phyloP scores from a whole-genome alignment of 2,329 filamentous ascomycete species.

The Didymella keratinophila region DNA sequence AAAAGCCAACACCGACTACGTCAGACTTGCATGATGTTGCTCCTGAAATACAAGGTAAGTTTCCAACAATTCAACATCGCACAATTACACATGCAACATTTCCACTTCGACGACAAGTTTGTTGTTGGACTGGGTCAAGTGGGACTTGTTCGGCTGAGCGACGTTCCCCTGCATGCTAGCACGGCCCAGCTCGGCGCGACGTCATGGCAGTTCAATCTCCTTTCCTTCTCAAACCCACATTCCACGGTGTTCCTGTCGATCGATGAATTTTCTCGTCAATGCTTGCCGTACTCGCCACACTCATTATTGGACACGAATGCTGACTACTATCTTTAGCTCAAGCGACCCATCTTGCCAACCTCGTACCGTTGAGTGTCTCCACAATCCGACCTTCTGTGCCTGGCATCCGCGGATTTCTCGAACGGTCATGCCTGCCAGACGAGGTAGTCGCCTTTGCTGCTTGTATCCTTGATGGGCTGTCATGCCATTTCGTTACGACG shows the following conservation, averaged over 20 bases:
- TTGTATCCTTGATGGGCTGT: constrained; percentile 50
- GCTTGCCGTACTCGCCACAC: constrained; percentile 20
- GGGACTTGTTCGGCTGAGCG: constrained; percentile 24
- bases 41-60: constrained; percentile 45
- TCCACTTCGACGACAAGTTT: constrained; percentile 25
- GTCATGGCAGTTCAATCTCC: constrained; percentile 22
- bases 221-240: constrained; percentile 21
- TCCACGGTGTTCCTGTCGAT: constrained; percentile 33
- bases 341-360: constrained; percentile 46
- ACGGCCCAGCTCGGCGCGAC: constrained; percentile 17
- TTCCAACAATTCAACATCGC: constrained; percentile 12
- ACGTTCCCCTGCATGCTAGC: constrained; percentile 30
- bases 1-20: constrained; percentile 15
- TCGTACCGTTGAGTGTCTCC: constrained; percentile 47
- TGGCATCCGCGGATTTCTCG: constrained; percentile 41
- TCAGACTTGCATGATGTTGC: constrained; percentile 20
- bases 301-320: constrained; percentile 21
- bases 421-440: constrained; percentile 42
- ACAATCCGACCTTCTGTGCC: constrained; percentile 36
- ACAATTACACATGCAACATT: constrained; percentile 28
- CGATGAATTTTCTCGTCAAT: constrained; percentile 20
- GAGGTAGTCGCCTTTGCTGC: constrained; percentile 50
- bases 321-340: constrained; percentile 43
- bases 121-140: constrained; percentile 25
- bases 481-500: constrained; percentile 40